Conservation (phyloP, 208 protist species). For the Novymonas esmeraldas region DNA sequence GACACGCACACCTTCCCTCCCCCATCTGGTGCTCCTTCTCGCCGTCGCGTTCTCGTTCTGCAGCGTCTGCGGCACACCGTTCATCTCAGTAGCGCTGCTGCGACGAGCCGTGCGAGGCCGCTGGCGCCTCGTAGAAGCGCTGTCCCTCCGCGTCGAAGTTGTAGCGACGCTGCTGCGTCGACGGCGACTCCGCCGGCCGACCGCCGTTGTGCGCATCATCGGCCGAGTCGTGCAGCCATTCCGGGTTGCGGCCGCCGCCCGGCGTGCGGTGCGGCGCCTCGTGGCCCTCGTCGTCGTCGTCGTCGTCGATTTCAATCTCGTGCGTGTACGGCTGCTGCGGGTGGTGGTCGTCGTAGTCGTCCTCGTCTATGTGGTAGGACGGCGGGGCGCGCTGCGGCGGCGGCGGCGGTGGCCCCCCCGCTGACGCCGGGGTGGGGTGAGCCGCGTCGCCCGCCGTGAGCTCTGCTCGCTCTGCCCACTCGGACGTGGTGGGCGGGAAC, state of each 20-base stretch:
- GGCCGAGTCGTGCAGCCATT: conserved; percentile 13
- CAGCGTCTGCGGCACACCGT: neutral
- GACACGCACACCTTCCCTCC: no score
- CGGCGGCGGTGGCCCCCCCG: neutral
- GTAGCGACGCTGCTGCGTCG: conserved; percentile 11
- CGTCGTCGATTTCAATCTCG: conserved; percentile 29
- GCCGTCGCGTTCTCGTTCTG: no score
- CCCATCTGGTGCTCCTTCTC: no score
- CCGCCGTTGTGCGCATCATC: neutral
- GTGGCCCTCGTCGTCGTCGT: conserved; percentile 4
- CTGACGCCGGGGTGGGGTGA: neutral
- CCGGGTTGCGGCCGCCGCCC: neutral
- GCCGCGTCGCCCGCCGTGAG: neutral
- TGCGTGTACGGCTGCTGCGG: conserved; percentile 10
- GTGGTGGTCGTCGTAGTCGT: conserved; percentile 27
- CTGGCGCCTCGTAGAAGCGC: conserved; percentile 10
- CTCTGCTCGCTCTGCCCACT: conserved; percentile 9
- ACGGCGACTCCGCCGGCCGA: neutral
- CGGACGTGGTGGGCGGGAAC: conserved; percentile 22
- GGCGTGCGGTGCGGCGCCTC: neutral
- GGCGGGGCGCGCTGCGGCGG: conserved; percentile 1
- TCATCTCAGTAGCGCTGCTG: neutral
- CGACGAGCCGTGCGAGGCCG: neutral
- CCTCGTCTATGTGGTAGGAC: conserved; percentile 11
- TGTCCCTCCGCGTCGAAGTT: conserved; percentile 13